Conservation (phyloP, 495 filamentous ascomycete genomes). For the Penicillium chermesinum region DNA sequence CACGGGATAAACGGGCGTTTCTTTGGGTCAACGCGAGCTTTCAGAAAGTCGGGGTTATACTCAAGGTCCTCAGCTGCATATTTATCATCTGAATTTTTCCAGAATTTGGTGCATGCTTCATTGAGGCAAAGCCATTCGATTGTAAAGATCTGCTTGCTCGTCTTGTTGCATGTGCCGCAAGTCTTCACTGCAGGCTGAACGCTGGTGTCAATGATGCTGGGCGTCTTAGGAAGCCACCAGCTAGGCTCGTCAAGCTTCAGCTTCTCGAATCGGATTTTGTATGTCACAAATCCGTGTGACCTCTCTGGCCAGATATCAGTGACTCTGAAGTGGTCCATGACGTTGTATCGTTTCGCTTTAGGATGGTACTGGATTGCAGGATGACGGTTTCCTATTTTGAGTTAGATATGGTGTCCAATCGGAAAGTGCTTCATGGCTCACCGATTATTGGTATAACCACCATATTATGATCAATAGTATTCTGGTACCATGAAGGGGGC, state of each 20-base stretch:
- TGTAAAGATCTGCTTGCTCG: conserved; percentile 43
- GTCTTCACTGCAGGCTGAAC: conserved; percentile 11
- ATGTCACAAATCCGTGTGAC: conserved; percentile 34
- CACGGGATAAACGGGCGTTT: neutral
- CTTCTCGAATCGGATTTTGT: conserved; percentile 68
- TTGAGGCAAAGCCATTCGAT: conserved; percentile 70
- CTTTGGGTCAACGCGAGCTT: conserved; percentile 21
- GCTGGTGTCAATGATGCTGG: conserved; percentile 20
- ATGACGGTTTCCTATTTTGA: conserved; percentile 47
- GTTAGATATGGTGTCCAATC: neutral
- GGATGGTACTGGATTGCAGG: conserved; percentile 1
- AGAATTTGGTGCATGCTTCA: conserved; percentile 52
- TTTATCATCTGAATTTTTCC: conserved; percentile 30
- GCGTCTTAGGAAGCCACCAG: conserved; percentile 60
- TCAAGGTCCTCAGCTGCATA: conserved; percentile 29
- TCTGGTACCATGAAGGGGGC: conserved; percentile 30
- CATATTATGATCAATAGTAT: conserved; percentile 26
- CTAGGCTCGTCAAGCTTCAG: conserved; percentile 51
- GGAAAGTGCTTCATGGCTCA: conserved; percentile 22
- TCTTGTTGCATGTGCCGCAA: conserved; percentile 38
- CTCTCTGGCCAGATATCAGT: conserved; percentile 71
- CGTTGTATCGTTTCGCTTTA: conserved; percentile 56
- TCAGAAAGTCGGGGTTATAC: conserved; percentile 57
- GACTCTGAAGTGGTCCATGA: conserved; percentile 69
- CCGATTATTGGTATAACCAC: conserved; percentile 59